phyloP scores from a whole-genome alignment of 768 basidiomycete species.

The Termitomyces sp. region DNA sequence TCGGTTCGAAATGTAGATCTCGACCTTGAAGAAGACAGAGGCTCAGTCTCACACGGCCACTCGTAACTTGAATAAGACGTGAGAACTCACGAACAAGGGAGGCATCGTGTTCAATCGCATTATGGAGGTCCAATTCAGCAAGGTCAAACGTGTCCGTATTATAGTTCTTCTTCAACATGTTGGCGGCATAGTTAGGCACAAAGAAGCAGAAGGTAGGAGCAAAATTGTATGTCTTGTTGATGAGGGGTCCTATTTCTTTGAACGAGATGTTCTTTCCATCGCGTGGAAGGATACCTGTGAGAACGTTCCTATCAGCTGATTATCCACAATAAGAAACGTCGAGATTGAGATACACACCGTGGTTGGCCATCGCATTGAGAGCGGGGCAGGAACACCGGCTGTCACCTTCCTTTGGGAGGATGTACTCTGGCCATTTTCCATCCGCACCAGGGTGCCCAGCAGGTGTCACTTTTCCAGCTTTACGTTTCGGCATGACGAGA shows the following conservation, averaged over 20 bases:
- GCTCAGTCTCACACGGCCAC: constrained; percentile 5
- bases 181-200: constrained; percentile 60
- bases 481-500: constrained; percentile 45
- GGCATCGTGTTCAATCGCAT: constrained; percentile 73
- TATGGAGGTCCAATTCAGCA: constrained; percentile 67
- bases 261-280: constrained; percentile 72
- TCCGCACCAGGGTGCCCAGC: constrained; percentile 53
- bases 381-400: constrained; percentile 63
- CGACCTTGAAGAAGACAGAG: constrained; percentile 43
- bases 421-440: constrained; percentile 70
- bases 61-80: not conserved
- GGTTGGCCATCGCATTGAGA: constrained; percentile 81
- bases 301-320: not conserved
- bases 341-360: constrained; percentile 46
- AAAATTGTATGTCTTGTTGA: constrained; percentile 69
- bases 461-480: constrained; percentile 55
- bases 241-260: constrained; percentile 38
- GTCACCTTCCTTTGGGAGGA: constrained; percentile 56
- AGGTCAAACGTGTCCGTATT: constrained; percentile 61
- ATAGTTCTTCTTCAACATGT: constrained; percentile 57
- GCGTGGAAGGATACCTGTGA: constrained; percentile 62
- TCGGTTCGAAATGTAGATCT: constrained; percentile 41
- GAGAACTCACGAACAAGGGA: constrained; percentile 55
- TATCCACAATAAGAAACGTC: not conserved
- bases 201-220: constrained; percentile 64